A percentile compares a stretch with the other conserved stretches of the same genome.
Conservation (phyloP, 371 early-diverging fungal species). For the Mitosporidium daphniae region DNA sequence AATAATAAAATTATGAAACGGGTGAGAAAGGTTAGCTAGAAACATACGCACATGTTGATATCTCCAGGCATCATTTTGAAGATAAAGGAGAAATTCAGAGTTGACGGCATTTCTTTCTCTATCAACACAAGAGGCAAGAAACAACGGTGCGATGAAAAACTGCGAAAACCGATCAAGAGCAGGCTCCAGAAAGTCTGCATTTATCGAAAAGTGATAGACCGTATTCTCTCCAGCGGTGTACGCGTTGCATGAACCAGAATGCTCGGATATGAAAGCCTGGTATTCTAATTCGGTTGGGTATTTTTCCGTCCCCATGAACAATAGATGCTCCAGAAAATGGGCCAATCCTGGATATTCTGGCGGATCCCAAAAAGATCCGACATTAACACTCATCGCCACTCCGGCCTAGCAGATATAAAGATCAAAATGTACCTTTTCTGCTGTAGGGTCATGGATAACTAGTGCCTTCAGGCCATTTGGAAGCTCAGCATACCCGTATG, state of each 20-base stretch:
- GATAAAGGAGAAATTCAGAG: conserved; percentile 14
- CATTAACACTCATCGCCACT: conserved; percentile 58
- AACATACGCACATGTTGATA: no score
- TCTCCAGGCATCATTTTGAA: no score
- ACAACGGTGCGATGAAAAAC: conserved; percentile 57
- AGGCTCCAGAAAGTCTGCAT: conserved; percentile 36
- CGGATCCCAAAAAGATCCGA: conserved; percentile 22
- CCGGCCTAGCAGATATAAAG: no score
- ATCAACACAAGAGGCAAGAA: conserved; percentile 40
- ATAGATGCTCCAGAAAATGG: conserved; percentile 12
- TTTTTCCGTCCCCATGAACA: conserved; percentile 10
- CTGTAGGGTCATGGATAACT: conserved; percentile 29
- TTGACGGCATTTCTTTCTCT: conserved; percentile 67
- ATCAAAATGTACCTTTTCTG: no score
- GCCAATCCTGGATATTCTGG: conserved; percentile 5
- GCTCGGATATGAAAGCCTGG: conserved; percentile 10
- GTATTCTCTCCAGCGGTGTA: conserved; percentile 51
- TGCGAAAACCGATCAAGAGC: conserved; percentile 69
- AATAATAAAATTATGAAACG: no score
- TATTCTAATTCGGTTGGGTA: conserved; percentile 8
- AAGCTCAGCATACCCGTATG: conserved; percentile 35
- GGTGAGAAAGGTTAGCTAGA: no score
- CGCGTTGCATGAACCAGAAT: conserved; percentile 76
- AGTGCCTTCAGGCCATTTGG: conserved; percentile 33
- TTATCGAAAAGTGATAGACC: conserved; percentile 72